A percentile compares a stretch with the other conserved stretches of the same genome.
phyloP scores from a whole-genome alignment of 1,139 yeast genomes.

The Nematodospora anomalae region DNA sequence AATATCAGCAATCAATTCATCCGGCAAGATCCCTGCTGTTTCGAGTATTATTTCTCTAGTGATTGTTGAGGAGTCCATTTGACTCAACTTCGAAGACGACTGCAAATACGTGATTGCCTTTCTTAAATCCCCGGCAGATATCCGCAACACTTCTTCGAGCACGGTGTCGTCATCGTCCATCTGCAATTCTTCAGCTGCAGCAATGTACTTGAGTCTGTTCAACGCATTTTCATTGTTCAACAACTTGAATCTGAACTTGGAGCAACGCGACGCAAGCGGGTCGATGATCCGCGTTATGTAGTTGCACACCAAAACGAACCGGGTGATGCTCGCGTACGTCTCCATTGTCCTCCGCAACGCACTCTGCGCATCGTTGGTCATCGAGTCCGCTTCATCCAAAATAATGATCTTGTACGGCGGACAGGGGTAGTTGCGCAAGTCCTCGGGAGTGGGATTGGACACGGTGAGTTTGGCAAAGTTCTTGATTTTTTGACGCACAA shows the following conservation, averaged over 20 bases:
- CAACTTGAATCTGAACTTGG: constrained; percentile 86
- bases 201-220: constrained; percentile 61
- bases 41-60: constrained; percentile 57
- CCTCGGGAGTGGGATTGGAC: constrained; percentile 73
- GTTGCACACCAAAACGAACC: constrained; percentile 93
- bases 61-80: constrained; percentile 25
- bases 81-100: constrained; percentile 70
- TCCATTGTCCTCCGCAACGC: constrained; percentile 97
- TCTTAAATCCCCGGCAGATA: constrained; percentile 88
- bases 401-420: constrained; percentile 90
- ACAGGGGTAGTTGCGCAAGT: constrained; percentile 76
- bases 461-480: constrained; percentile 87
- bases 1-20: constrained; percentile 46
- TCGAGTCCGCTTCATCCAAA: constrained; percentile 94
- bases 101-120: constrained; percentile 90
- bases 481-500: constrained; percentile 89
- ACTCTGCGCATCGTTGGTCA: constrained; percentile 98
- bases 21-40: constrained; percentile 83
- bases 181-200: constrained; percentile 50
- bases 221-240: constrained; percentile 73
- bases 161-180: constrained; percentile 48
- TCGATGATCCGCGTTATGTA: constrained; percentile 95
- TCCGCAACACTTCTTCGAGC: constrained; percentile 59
- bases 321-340: constrained; percentile 82
- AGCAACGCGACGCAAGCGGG: constrained; percentile 93